Base-by-base conservation (phyloP, 768 basidiomycete species). In the Mycena indigotica region DNA sequence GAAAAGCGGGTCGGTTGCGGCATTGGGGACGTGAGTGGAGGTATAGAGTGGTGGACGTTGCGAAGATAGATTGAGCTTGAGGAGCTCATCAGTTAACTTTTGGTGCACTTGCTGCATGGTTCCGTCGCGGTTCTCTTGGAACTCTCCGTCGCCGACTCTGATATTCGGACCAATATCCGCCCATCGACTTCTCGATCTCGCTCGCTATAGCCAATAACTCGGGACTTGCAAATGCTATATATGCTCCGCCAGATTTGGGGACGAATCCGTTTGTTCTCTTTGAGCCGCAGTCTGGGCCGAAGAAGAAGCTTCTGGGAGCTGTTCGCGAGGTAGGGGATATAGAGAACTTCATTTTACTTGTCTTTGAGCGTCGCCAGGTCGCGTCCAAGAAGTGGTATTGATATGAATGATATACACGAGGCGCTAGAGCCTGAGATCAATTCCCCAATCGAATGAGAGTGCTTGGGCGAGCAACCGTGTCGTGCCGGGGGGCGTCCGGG, bases 71-170 rank as follows among this genome's bases (percentile, higher is more conserved):
- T 74, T 68, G 50, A 84, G 65, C 5, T 76, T 77, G 39, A 90
- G 73, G 32, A 79, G 70, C 12, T 72, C 70, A 15, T 72, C 74
- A 3, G 91, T 73, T 3, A 91, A 74, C 59, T 74, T 77, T 76
- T 80, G 80, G 84, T 86, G 92, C 21, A 84, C 64, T 8, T 65
- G 57, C 38, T 79, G 75, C 28, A 80, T 71, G 32, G 81, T 88
- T 25, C 51, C 57, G 17, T 65, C 62, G 5, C 77, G 75, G 12
- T 77, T 70, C 17, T 60, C 63, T 60, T 72, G 73, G 68, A 92
- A 94, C 0, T 72, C 62, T 1, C 89, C 87, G 61, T 92, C 89
- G 3, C 85, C 85, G 5, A 90, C 64, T 5, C 91, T 83, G 2
- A 93, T 68, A 65, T 93, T 90, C 2, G 80, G 80, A 1, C 82